Base-by-base conservation (phyloP, 441 rosid species). In the Gossypium davidsonii region DNA sequence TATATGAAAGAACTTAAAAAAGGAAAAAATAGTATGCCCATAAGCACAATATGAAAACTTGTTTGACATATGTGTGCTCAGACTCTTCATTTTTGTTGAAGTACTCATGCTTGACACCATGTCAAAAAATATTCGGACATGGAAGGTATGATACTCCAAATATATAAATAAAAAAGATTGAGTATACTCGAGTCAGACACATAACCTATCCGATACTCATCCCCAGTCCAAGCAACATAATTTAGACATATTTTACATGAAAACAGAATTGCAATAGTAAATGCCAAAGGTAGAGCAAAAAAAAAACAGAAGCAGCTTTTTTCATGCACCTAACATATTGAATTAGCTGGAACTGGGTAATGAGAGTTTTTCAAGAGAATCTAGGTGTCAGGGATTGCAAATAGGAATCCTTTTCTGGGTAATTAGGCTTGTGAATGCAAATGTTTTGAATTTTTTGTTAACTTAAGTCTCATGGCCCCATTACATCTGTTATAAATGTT, bases 401-500 rank as follows among this genome's bases (percentile, higher is more conserved):
- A 12, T 23, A 8, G 2, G 55, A 39, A 42, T 26, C 12, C 20
- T 53, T 48, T 48, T 14, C 52, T 11, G 12, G 17, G 52, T 12
- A 37, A 46, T n/a, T n/a, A 26, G n/a, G 25, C 26, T 48, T 48
- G 0, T 23, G 6, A 5, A 26, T 26, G 8, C 0, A 25, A 39
- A 56, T 34, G 0, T 34, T 70, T 70, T 37, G 58, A 53, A n/a
- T 60, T 44, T 42, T 65, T 39, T 75, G 23, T 60, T 14, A 5
- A 52, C 68, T 57, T 14, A 12, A 42, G 51, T 18, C 12, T 42
- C 28, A 51, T 25, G n/a, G 28, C n/a, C 61, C 61, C 46, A 18
- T 71, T 65, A 18, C 44, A 31, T 28, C 68, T 28, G 21, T 65
- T 62, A 74, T 57, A 18, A 60, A 52, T 46, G 57, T 62, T 15